Percentiles rank a stretch among this genome's conserved stretches.
phyloP scores from a whole-genome alignment of 2,329 filamentous ascomycete species.

The Mollisiaceae sp. region DNA sequence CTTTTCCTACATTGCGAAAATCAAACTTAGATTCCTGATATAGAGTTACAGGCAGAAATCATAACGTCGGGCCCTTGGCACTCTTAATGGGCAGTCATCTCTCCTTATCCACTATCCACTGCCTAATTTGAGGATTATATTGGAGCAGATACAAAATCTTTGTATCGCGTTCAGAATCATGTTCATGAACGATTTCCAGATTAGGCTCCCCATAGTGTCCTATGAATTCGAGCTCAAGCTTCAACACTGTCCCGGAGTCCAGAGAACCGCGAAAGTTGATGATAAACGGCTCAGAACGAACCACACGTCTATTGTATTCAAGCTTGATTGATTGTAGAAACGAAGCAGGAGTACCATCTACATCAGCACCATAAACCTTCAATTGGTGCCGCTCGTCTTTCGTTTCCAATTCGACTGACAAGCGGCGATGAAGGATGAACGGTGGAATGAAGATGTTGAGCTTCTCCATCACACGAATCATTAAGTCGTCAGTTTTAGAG shows the following conservation, averaged over 20 bases:
- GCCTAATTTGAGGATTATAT: constrained; percentile 28
- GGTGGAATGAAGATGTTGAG: constrained; percentile 45
- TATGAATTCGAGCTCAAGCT: constrained; percentile 53
- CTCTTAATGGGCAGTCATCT: too few species aligned
- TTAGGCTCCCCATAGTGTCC: constrained; percentile 53
- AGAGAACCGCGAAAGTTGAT: constrained; percentile 44
- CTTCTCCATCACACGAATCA: constrained; percentile 48
- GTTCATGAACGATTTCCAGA: constrained; percentile 40
- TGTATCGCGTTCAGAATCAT: constrained; percentile 10
- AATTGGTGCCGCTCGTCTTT: constrained; percentile 39
- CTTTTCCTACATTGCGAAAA: too few species aligned
- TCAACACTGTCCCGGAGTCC: constrained; percentile 37
- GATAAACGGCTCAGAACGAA: constrained; percentile 46
- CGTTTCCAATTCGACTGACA: constrained; percentile 41
- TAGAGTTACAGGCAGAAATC: too few species aligned
- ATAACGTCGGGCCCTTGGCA: too few species aligned
- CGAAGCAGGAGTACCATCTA: constrained; percentile 48
- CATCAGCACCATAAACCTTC: constrained; percentile 45
- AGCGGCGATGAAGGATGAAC: constrained; percentile 46
- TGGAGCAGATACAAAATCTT: constrained; percentile 31
- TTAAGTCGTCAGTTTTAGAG: constrained; percentile 47
- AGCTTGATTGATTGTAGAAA: constrained; percentile 50
- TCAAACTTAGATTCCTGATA: too few species aligned
- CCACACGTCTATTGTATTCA: constrained; percentile 44
- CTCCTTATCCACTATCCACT: background rate